phyloP scores from a whole-genome alignment of 2,329 filamentous ascomycete genomes.

The Aspergillus ochraceoroseus region DNA sequence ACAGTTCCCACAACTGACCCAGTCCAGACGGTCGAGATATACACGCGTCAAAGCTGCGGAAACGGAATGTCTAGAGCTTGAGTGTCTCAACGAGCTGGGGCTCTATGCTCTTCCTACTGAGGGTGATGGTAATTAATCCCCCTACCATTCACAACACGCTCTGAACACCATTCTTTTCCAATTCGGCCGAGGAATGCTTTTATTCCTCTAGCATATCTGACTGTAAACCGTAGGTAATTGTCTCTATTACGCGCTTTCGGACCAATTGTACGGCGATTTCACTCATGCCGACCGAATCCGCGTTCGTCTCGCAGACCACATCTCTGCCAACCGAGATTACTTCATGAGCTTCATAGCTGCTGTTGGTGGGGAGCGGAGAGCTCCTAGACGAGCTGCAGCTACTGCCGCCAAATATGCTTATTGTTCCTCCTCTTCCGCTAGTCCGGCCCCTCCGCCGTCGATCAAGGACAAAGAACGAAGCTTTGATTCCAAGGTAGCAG shows the following conservation, averaged over 20 bases:
- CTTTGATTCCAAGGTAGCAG: constrained; percentile 54
- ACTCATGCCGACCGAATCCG: constrained; percentile 56
- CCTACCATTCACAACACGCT: constrained; percentile 19
- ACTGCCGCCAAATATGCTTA: constrained; percentile 47
- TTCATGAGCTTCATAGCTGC: constrained; percentile 60
- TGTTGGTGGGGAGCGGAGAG: constrained; percentile 54
- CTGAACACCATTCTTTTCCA: constrained; percentile 8
- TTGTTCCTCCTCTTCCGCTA: constrained; percentile 45
- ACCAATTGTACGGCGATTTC: constrained; percentile 61
- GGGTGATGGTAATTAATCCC: constrained; percentile 55
- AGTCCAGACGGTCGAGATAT: constrained; percentile 8
- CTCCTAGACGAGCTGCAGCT: constrained; percentile 50
- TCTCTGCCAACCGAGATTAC: constrained; percentile 56
- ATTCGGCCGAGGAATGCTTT: background rate
- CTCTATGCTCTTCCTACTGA: constrained; percentile 56
- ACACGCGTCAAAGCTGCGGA: constrained; percentile 21
- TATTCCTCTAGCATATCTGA: constrained; percentile 18
- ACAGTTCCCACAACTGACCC: constrained; percentile 15
- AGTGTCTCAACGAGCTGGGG: constrained; percentile 50
- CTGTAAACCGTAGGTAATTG: constrained; percentile 55
- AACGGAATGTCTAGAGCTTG: constrained; percentile 35
- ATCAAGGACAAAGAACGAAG: constrained; percentile 54
- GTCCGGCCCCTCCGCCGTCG: constrained; percentile 41
- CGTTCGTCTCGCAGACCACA: constrained; percentile 55
- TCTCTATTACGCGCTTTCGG: constrained; percentile 63